Conservation (phyloP, 768 basidiomycete genomes). For the Pisolithus orientalis region DNA sequence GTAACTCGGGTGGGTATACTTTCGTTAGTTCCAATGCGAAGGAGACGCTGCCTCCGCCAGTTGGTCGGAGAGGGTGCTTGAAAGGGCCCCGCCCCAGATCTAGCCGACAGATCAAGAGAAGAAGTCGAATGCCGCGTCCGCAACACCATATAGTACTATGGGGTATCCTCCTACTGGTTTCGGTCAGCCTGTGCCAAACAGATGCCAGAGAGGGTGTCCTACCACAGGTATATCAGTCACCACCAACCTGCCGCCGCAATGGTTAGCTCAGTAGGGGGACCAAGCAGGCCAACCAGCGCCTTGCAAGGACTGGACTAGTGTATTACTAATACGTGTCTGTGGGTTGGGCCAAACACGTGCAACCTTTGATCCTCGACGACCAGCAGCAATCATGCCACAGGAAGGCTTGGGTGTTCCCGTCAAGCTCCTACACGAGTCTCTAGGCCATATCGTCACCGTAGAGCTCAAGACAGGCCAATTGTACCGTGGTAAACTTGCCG, state of each 20-base stretch:
- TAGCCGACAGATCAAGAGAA: conserved; percentile 7
- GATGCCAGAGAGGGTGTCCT: too few relatives aligned
- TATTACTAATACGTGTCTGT: not conserved
- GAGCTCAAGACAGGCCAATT: conserved; percentile 97
- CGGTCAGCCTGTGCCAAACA: too few relatives aligned
- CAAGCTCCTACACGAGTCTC: conserved; percentile 92
- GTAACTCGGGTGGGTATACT: not conserved
- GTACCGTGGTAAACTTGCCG: conserved; percentile 94
- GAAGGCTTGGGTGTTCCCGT: conserved; percentile 86
- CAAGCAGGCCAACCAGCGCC: too few relatives aligned
- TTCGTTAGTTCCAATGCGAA: conserved; percentile 39
- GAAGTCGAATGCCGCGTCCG: conserved; percentile 14
- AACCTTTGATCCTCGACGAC: conserved; percentile 12
- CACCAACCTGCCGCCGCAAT: too few relatives aligned
- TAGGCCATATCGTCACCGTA: conserved; percentile 96
- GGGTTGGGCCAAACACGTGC: conserved; percentile 9
- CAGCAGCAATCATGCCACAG: conserved; percentile 33
- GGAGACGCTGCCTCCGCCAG: conserved; percentile 56
- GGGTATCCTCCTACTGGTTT: too few relatives aligned
- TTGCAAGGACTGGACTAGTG: not conserved
- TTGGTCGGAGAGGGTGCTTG: conserved; percentile 49
- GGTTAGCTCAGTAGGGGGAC: too few relatives aligned
- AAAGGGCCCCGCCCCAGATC: conserved; percentile 29
- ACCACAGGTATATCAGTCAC: too few relatives aligned
- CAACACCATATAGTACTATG: conserved; percentile 12